These are phyloP conservation scores for Diutina mesorugosa DNA, from an alignment of 1,139 yeast species.

Conservation along the genomic window DNA sequence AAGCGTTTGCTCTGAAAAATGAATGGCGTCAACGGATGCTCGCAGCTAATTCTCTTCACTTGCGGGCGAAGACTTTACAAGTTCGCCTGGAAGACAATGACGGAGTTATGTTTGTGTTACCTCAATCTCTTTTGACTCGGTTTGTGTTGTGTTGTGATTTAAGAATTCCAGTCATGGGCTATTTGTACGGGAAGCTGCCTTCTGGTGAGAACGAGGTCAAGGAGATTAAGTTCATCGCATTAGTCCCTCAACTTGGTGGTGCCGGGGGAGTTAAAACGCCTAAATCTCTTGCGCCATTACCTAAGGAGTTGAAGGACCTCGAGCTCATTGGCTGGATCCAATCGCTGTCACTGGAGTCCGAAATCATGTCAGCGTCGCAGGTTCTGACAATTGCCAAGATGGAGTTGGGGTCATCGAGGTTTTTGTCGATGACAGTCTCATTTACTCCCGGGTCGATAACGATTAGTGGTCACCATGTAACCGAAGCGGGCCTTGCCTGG, in stretches of 20 bases:
- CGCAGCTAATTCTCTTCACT: slow-evolving; percentile 57
- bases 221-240: slow-evolving; percentile 62
- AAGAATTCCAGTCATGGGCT: slow-evolving; percentile 74
- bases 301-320: slow-evolving; percentile 26
- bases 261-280: slow-evolving; percentile 56
- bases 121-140: slow-evolving; percentile 67
- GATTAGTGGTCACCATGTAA: slow-evolving; percentile 50
- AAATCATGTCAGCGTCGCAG: slow-evolving; percentile 57
- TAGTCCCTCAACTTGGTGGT: slow-evolving; percentile 85
- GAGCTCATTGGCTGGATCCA: slow-evolving; percentile 76
- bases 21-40: slow-evolving; percentile 91
- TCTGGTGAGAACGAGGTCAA: slow-evolving; percentile 57
- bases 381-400: slow-evolving; percentile 49
- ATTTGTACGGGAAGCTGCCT: slow-evolving; percentile 67
- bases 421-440: slow-evolving; percentile 52
- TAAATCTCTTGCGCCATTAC: slow-evolving; percentile 10
- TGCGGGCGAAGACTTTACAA: slow-evolving; percentile 66
- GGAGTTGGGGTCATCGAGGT: slow-evolving; percentile 17
- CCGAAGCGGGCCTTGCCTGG: slow-evolving; percentile 65
- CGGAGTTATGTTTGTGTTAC: slow-evolving; percentile 56
- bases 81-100: slow-evolving; percentile 26
- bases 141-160: slow-evolving; percentile 75
- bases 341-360: slow-evolving; percentile 53
- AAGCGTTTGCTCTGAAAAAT: slow-evolving; percentile 67
- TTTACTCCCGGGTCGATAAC: slow-evolving; percentile 82